phyloP scores from a whole-genome alignment of 495 filamentous ascomycete species.

The Neurospora sp. region DNA sequence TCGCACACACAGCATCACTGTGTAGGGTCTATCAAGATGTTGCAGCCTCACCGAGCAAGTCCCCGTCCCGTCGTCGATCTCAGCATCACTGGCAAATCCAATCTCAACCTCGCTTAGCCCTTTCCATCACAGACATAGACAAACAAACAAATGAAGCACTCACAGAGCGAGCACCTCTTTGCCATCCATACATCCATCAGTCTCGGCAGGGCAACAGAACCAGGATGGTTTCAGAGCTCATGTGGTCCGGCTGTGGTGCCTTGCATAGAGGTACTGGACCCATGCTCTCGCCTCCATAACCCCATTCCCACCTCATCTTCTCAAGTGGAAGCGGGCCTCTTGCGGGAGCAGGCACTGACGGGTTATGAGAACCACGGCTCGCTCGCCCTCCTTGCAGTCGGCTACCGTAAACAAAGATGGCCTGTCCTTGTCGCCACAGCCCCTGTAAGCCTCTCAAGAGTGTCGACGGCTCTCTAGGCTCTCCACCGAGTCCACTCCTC shows the following conservation, averaged over 20 bases:
- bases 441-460: background rate
- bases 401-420: background rate
- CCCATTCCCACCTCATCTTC: background rate
- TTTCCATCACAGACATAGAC: background rate
- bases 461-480: background rate
- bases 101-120: background rate
- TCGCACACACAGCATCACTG: background rate
- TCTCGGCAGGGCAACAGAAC: background rate
- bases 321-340: background rate
- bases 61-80: background rate
- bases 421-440: background rate
- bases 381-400: background rate
- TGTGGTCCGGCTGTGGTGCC: background rate
- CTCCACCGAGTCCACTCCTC: background rate
- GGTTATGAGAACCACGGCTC: background rate
- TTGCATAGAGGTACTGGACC: background rate
- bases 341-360: background rate
- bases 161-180: background rate
- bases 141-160: background rate
- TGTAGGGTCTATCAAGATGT: background rate
- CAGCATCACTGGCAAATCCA: background rate
- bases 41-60: background rate
- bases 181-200: background rate
- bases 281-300: background rate
- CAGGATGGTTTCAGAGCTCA: background rate